Evolutionary conservation across 768 basidiomycete species (phyloP), one percentile per base, ranked within the genome.

Genomic region (Suillus placidus): DNA sequence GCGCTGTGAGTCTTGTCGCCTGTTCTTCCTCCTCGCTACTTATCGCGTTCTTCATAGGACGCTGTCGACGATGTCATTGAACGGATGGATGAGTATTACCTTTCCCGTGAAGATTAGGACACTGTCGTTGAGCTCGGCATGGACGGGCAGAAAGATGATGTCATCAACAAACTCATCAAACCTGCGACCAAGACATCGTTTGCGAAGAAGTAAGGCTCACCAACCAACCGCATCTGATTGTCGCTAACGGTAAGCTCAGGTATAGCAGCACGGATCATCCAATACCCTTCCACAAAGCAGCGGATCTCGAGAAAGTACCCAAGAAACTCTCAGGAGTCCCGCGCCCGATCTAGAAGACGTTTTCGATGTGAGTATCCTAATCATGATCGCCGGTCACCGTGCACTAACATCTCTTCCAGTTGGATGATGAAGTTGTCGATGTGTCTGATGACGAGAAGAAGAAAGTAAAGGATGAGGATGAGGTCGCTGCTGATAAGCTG

Each of bases 81-180:
- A 32, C 80, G 81, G 7, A 97, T 99, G 95, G 97, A 99, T 75
- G 90, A 92, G 56, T 99, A 99, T 75, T 98, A 88, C 77, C 78
- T 99, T 38, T 89, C 89, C 4, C 93, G 91, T 68, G 97, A 99
- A 35, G 97, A 99, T 72, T 99, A 96, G 97, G 97, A 99, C 71
- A 90, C 94, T 12, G 83, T 99, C 61, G 86, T 99, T 62, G 97
- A 99, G 74, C 85, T 99, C 10, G 97, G 97, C 1, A 85, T 99
- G 9, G 97, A 88, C 64, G 84, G 90, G 7, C 85, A 88, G 72
- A 87, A 85, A 65, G 93, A 93, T 58, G 92, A 91, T 0, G 7
- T 79, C 2, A 84, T 97, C 13, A 78, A 92, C 71, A 97, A 97
- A 82, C 91, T 91, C 78, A 94, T 99, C 37, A 80, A 93, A 0